These are phyloP conservation scores for Musa itinerans DNA, from an alignment of 176 grass and related monocot genomes.

Conservation along the genomic window DNA sequence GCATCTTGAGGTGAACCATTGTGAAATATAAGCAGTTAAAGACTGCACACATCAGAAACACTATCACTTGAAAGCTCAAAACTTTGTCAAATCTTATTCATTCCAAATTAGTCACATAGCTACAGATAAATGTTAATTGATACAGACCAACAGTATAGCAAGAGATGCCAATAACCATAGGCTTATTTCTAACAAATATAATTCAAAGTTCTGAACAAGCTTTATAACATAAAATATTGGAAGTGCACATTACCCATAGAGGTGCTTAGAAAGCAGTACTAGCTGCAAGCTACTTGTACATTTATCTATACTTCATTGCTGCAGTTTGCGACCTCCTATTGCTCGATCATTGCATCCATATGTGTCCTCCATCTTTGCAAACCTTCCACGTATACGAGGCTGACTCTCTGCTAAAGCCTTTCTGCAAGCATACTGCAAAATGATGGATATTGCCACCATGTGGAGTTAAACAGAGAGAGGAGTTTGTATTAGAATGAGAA, in stretches of 20 bases:
- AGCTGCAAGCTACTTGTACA: neutral
- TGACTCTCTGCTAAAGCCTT: slow-evolving; percentile 15
- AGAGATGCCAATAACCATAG: neutral
- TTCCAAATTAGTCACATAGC: neutral
- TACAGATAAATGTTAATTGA: neutral
- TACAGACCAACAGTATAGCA: neutral
- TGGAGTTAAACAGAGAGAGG: too few species aligned
- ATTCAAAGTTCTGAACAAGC: neutral
- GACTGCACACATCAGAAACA: too few species aligned
- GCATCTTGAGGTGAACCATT: too few species aligned
- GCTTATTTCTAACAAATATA: neutral
- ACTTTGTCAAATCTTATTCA: too few species aligned
- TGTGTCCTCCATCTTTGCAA: neutral
- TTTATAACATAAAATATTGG: neutral
- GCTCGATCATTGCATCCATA: neutral
- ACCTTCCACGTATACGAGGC: slow-evolving; percentile 14
- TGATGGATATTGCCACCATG: neutral
- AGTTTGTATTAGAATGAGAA: too few species aligned
- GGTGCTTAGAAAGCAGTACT: neutral
- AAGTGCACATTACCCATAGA: neutral
- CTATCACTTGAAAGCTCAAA: too few species aligned
- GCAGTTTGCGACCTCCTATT: neutral
- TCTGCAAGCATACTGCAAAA: slow-evolving; percentile 20
- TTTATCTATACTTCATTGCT: neutral
- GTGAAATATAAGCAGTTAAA: too few species aligned